Evolutionary conservation across 805 yeast genomes (phyloP), one percentile per base, ranked within the genome.

Genomic region (Vanderwaltozyma yarrowii): DNA sequence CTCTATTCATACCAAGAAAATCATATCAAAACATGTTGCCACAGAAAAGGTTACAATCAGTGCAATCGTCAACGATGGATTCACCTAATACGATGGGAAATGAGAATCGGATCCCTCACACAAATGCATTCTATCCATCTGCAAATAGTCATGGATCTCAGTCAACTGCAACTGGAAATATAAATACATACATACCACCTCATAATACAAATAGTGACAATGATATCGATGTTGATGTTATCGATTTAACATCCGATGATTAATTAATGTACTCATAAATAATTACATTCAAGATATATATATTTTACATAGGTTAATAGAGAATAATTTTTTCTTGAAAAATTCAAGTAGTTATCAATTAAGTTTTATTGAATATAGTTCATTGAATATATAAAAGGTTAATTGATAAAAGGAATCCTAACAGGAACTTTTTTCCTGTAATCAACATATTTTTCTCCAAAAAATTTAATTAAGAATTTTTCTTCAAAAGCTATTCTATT

Each of bases 401-500:
- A 65, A 17, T 42, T 36, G 17, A 76, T 63, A 45, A 80, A 78
- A 0, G 94, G 95, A 27, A 89, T 80, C 33, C 77, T 70, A 0
- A 78, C 72, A 2, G 68, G 63, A 0, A 79, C 76, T 2, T 45
- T 46, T 6, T 52, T 39, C 44, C 60, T 70, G 57, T 87, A 89
- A 0, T 53, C 45, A 0, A 47, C 41, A 54, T 89, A 92, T 5
- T 73, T 73, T 2, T 69, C 58, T 1, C 87, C 89, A 57, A 89
- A 92, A 54, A 89, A 88, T 16, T 61, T 49, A 8, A 76, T 54
- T 43, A 92, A 58, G 36, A 66, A 71, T 25, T 45, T 51, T 54
- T 92, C 98, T 60, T 92, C 98, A 33, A 62, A 74, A 14, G 38
- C 52, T 27, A 92, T 85, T 41, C 98, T 68, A 10, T 60, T 54